Conservation (phyloP, 2,329 filamentous ascomycete genomes). For the Fusarium praegraminearum region DNA sequence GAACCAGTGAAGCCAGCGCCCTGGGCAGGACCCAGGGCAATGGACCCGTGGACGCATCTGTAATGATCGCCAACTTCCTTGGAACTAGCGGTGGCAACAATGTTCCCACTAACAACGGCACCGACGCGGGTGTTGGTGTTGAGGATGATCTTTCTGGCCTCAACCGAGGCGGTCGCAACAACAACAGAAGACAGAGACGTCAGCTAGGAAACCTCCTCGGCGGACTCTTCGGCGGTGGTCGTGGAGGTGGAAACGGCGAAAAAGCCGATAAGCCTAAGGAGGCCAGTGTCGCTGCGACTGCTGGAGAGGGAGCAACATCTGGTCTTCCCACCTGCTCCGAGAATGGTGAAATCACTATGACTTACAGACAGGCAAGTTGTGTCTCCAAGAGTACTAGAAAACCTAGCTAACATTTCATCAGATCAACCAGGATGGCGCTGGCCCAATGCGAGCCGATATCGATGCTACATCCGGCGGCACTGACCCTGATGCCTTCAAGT, state of each 20-base stretch:
- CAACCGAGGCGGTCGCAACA: conserved; percentile 12
- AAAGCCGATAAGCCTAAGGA: conserved; percentile 52
- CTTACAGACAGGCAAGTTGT: conserved; percentile 63
- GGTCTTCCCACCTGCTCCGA: conserved; percentile 72
- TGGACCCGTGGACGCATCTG: conserved; percentile 68
- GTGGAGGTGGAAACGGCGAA: conserved; percentile 42
- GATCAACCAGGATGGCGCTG: conserved; percentile 78
- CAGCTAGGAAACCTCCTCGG: conserved; percentile 44
- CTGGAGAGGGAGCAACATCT: conserved; percentile 63
- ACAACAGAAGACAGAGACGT: conserved; percentile 39
- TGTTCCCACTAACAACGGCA: conserved; percentile 54
- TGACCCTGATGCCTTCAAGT: conserved; percentile 69
- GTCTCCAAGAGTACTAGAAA: fast-evolving
- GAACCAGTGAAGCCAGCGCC: conserved; percentile 63
- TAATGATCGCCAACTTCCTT: conserved; percentile 72
- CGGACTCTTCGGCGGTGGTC: conserved; percentile 45
- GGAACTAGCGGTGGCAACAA: conserved; percentile 48
- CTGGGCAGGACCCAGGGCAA: conserved; percentile 73
- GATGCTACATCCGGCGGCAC: conserved; percentile 74
- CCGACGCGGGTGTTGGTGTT: conserved; percentile 55
- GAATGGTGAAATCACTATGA: conserved; percentile 71
- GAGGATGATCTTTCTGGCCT: conserved; percentile 57
- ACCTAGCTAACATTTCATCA: conserved; percentile 44
- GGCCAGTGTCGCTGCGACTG: conserved; percentile 64
- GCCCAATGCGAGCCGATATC: conserved; percentile 70